Conservation (phyloP, 108 stramenopile genomes). For the Pseudonitzschia multiseries region DNA sequence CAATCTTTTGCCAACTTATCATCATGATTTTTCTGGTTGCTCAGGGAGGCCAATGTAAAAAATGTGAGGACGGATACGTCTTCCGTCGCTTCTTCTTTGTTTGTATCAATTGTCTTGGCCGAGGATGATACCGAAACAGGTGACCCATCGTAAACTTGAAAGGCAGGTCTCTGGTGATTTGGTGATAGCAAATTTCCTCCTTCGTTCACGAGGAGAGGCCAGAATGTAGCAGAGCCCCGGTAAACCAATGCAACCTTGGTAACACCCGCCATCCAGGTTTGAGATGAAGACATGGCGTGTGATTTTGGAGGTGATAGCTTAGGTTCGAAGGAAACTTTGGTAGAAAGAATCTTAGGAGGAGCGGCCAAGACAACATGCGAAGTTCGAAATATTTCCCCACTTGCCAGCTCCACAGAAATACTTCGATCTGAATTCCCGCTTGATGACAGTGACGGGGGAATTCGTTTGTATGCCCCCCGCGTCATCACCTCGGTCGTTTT, state of each 20-base stretch:
- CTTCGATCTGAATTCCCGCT: constrained; percentile 1
- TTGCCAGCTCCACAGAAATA: constrained; percentile 10
- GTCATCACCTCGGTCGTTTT: not conserved
- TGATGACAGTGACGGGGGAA: constrained; percentile 1
- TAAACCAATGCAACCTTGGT: constrained; percentile 61
- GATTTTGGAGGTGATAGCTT: constrained; percentile 36
- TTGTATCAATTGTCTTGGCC: not conserved
- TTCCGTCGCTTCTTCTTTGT: constrained; percentile 24
- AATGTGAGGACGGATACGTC: constrained; percentile 41
- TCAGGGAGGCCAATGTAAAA: constrained; percentile 36
- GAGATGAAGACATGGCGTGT: constrained; percentile 34
- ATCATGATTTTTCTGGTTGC: constrained; percentile 27
- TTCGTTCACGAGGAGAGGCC: constrained; percentile 26
- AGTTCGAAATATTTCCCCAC: constrained; percentile 25
- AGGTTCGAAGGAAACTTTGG: constrained; percentile 45
- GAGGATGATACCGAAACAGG: constrained; percentile 5
- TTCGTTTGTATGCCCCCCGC: not conserved
- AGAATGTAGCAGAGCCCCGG: constrained; percentile 34
- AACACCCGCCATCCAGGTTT: constrained; percentile 72
- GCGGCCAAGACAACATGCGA: constrained; percentile 44
- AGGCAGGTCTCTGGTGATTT: constrained; percentile 36
- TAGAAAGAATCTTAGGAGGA: constrained; percentile 46
- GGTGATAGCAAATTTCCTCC: constrained; percentile 33
- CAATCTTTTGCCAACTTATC: constrained; percentile 34
- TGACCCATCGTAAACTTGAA: constrained; percentile 67